Base-by-base conservation (phyloP, 2,329 filamentous ascomycete genomes). In the Golovinomyces cichoracearum region DNA sequence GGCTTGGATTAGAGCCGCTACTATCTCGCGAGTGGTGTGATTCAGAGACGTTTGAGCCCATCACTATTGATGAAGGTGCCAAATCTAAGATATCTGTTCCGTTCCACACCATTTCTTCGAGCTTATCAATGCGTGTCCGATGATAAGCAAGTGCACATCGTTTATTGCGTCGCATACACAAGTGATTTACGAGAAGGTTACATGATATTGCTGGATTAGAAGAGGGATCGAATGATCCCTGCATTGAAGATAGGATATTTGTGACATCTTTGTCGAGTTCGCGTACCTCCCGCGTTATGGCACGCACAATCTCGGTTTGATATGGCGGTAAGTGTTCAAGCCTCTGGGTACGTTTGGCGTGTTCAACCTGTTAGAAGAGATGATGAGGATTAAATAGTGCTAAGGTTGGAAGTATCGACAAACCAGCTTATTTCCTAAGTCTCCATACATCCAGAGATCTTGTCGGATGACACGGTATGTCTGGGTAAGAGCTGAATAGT, bases 91-190 rank as follows among this genome's bases (percentile, higher is more conserved):
- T 72, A 59, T 95, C 90, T 10, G 78, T 71, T 1, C 88, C 90
- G 52, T 75, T 80, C 90, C 90, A 98, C 51, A 86, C 88, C 60
- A 93, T 78, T 61, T 88, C 82, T 60, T 95, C 90, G 7, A 98
- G 69, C 63, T 92, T 93, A 60, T 94, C 83, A 2, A 83, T 81
- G 47, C 90, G 76, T 17, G 84, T 86, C 27, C 82, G 78, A 62
- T 98, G 90, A 61, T 98, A 98, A 3, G 88, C 86, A 5, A 98
- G 73, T 19, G 98, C 70, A 60, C 90, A 98, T 40, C 90, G 79
- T 64, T 98, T 98, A 63, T 98, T 93, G 49, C 90, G 74, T 45
- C 90, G 78, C 81, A 95, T 94, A 56, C 83, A 85, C 10, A 98
- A 68, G 61, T 98, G 88, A 62, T 94, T 83, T 52, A 95, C 86